A percentile compares a stretch with the other conserved stretches of the same genome.
Conservation (phyloP, 1,284 basidiomycete species). For the Sphagnurus paluster region DNA sequence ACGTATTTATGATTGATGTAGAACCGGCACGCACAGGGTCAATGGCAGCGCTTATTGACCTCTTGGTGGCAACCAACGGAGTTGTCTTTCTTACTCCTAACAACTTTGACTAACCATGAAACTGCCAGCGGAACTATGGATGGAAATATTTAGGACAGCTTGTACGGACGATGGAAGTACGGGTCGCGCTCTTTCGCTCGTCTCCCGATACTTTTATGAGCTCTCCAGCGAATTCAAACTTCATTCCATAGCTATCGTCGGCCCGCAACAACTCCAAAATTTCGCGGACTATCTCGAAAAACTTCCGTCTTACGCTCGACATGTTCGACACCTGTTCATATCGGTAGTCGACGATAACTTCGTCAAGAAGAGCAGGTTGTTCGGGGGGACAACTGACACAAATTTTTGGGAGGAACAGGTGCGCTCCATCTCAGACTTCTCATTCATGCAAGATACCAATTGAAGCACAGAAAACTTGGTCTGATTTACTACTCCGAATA, state of each 20-base stretch:
- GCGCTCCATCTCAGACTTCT: not conserved
- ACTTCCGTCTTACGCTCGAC: constrained; percentile 18
- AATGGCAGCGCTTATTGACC: not conserved
- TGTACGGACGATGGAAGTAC: constrained; percentile 33
- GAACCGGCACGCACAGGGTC: not conserved
- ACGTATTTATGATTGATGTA: not conserved
- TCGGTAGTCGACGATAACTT: constrained; percentile 16
- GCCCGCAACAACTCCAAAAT: constrained; percentile 22
- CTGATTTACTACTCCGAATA: constrained; percentile 4
- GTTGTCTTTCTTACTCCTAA: not conserved
- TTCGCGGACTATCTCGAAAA: constrained; percentile 20
- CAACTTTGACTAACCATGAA: constrained; percentile 9
- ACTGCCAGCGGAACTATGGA: constrained; percentile 28
- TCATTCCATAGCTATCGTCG: constrained; percentile 27
- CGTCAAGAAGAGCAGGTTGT: constrained; percentile 1
- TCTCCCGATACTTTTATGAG: constrained; percentile 27
- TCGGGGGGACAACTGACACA: too few relatives aligned
- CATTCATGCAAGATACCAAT: not conserved
- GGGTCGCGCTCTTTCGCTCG: constrained; percentile 29
- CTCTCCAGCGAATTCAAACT: constrained; percentile 26
- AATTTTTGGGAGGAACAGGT: constrained; percentile 18
- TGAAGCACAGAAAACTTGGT: not conserved
- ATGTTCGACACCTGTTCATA: constrained; percentile 27
- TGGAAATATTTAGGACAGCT: constrained; percentile 27
- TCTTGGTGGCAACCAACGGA: not conserved